Percentiles rank a stretch among this genome's conserved stretches.
These are phyloP conservation scores for Pseudevernia furfuracea DNA, from an alignment of 495 filamentous ascomycete genomes.

Conservation along the genomic window DNA sequence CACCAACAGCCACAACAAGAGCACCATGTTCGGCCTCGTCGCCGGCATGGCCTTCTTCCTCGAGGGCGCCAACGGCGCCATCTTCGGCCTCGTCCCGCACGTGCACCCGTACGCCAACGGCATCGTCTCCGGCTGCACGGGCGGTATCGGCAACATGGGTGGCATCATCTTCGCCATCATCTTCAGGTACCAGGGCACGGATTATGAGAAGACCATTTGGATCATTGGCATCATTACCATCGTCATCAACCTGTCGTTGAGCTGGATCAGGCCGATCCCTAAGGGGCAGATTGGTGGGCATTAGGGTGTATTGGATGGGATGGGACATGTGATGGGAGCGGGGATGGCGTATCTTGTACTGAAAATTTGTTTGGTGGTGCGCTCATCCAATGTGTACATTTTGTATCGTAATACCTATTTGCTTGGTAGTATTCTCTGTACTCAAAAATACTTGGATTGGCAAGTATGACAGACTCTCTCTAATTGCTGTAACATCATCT, in stretches of 20 bases:
- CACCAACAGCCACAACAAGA: conserved; percentile 48
- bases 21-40: conserved; percentile 70
- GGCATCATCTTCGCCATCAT: conserved; percentile 81
- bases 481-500: neutral
- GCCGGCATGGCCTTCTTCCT: conserved; percentile 71
- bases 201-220: conserved; percentile 68
- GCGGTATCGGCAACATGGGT: conserved; percentile 74
- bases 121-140: conserved; percentile 68
- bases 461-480: neutral
- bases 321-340: too few relatives aligned
- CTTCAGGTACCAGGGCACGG: conserved; percentile 63
- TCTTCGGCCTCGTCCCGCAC: conserved; percentile 79
- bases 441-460: neutral
- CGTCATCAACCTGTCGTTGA: conserved; percentile 54
- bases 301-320: neutral
- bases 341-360: neutral
- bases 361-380: neutral
- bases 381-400: neutral
- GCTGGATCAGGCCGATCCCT: conserved; percentile 68
- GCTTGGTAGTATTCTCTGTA: neutral
- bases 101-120: conserved; percentile 69
- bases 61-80: conserved; percentile 77
- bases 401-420: neutral
- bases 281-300: conserved; percentile 57
- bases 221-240: conserved; percentile 74